These are phyloP conservation scores for Apophysomyces trapeziformis DNA, from an alignment of 371 early-diverging fungal genomes.

Conservation along the genomic window DNA sequence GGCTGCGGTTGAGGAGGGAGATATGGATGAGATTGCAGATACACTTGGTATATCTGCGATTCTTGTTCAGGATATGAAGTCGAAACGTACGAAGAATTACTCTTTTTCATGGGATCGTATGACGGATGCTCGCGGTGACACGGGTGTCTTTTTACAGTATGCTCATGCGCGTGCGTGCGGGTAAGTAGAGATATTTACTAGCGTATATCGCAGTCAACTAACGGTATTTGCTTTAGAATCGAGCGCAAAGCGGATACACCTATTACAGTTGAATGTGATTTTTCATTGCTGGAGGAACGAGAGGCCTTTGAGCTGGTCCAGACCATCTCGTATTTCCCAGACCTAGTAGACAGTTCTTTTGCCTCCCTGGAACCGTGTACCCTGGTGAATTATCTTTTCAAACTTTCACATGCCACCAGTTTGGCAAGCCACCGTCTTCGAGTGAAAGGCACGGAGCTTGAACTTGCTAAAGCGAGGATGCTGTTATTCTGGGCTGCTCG, in stretches of 20 bases:
- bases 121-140: conserved; percentile 93
- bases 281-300: conserved; percentile 66
- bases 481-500: conserved; percentile 77
- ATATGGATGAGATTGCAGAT: conserved; percentile 67
- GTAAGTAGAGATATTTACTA: conserved; percentile 26
- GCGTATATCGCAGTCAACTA: background rate
- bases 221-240: conserved; percentile 33
- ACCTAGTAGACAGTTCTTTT: conserved; percentile 63
- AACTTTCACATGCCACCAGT: conserved; percentile 80
- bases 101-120: conserved; percentile 94
- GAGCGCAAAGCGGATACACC: conserved; percentile 38
- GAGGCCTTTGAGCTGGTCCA: conserved; percentile 74
- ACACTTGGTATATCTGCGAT: conserved; percentile 83
- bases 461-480: conserved; percentile 81
- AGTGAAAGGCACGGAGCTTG: conserved; percentile 69
- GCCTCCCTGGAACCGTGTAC: conserved; percentile 83
- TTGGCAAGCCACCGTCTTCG: conserved; percentile 71
- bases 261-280: conserved; percentile 23
- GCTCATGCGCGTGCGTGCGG: conserved; percentile 90
- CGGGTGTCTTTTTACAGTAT: conserved; percentile 98
- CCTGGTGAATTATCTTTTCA: conserved; percentile 87
- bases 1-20: conserved; percentile 3
- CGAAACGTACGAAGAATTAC: conserved; percentile 94
- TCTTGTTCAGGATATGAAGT: conserved; percentile 92
- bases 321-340: conserved; percentile 86